Evolutionary conservation across 129 eudicot species (phyloP).

Genomic region (Pseudognaphalium luteoalbum): DNA sequence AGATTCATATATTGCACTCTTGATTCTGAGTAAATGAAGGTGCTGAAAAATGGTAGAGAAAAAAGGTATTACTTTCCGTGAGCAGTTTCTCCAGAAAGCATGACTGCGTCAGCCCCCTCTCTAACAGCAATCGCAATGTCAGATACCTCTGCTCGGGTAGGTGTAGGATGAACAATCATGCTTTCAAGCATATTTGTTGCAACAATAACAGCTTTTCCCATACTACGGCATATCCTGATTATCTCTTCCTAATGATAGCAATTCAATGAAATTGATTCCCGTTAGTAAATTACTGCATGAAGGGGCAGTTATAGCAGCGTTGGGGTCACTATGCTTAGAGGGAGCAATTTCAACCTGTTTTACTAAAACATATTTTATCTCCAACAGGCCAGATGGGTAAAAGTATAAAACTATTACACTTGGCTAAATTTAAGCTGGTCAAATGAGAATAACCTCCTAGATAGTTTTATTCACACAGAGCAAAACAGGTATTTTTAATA

Average conservation of each 20-base stretch:
- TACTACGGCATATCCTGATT: slow-evolving; percentile 81
- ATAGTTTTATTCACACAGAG: not conserved
- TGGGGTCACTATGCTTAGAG: not conserved
- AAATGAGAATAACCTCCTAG: slow-evolving; percentile 3
- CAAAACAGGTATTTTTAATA: not conserved
- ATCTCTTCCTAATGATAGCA: slow-evolving; percentile 73
- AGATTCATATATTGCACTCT: not conserved
- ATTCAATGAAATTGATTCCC: slow-evolving; percentile 15
- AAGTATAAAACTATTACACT: not conserved
- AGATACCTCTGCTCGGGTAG: slow-evolving; percentile 96
- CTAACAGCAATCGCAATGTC: slow-evolving; percentile 97
- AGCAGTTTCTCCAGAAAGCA: slow-evolving; percentile 99
- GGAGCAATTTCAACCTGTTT: slow-evolving; percentile 3
- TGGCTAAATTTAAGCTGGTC: slow-evolving; percentile 5
- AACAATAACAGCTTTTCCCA: slow-evolving; percentile 96
- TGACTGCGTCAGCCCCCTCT: slow-evolving; percentile 97
- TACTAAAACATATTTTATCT: not conserved
- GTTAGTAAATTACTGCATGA: slow-evolving; percentile 11
- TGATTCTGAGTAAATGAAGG: slow-evolving; percentile 6
- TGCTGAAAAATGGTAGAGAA: slow-evolving; percentile 6
- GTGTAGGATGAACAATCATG: slow-evolving; percentile 98
- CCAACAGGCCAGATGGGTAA: slow-evolving; percentile 6
- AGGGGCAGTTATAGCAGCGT: not conserved
- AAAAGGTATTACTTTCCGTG: slow-evolving; percentile 75
- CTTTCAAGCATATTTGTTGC: slow-evolving; percentile 99